Conservation (phyloP, 2,329 filamentous ascomycete genomes). For the Colletotrichum paranaense region DNA sequence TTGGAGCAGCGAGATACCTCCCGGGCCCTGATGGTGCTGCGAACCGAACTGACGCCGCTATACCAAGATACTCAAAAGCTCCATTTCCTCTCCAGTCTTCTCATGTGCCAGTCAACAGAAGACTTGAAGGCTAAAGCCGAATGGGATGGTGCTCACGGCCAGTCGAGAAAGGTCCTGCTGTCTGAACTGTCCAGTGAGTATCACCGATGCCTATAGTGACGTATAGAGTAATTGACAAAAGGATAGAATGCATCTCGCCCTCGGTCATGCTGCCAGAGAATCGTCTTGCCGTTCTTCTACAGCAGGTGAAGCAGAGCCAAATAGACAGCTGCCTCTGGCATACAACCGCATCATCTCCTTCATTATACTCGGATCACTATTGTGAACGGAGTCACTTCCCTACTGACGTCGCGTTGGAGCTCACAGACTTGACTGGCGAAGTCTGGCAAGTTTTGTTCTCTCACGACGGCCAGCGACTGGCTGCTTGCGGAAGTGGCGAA, state of each 20-base stretch:
- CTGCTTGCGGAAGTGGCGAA: constrained; percentile 82
- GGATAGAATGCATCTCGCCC: constrained; percentile 85
- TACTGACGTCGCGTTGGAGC: constrained; percentile 74
- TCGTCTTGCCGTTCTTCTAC: constrained; percentile 82
- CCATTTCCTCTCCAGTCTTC: constrained; percentile 85
- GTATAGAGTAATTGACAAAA: constrained; percentile 38
- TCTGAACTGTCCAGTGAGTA: constrained; percentile 84
- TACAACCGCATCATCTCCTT: constrained; percentile 81
- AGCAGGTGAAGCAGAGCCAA: constrained; percentile 86
- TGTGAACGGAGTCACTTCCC: constrained; percentile 88
- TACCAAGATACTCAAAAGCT: constrained; percentile 82
- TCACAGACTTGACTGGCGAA: constrained; percentile 81
- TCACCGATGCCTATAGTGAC: background rate
- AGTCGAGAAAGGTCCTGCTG: constrained; percentile 79
- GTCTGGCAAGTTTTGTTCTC: constrained; percentile 95
- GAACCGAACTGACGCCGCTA: constrained; percentile 87
- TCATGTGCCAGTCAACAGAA: constrained; percentile 87
- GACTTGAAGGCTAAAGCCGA: constrained; percentile 81
- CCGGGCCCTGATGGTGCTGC: constrained; percentile 83
- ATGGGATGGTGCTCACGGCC: constrained; percentile 85
- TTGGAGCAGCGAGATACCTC: constrained; percentile 81
- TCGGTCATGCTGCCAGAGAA: constrained; percentile 97
- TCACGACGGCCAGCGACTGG: constrained; percentile 83
- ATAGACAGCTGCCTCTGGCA: constrained; percentile 89
- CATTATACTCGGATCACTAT: constrained; percentile 87